Percentiles rank a stretch among this genome's conserved stretches.
Conservation (phyloP, 169 alveolate species). For the Cryptosporidium baileyi region DNA sequence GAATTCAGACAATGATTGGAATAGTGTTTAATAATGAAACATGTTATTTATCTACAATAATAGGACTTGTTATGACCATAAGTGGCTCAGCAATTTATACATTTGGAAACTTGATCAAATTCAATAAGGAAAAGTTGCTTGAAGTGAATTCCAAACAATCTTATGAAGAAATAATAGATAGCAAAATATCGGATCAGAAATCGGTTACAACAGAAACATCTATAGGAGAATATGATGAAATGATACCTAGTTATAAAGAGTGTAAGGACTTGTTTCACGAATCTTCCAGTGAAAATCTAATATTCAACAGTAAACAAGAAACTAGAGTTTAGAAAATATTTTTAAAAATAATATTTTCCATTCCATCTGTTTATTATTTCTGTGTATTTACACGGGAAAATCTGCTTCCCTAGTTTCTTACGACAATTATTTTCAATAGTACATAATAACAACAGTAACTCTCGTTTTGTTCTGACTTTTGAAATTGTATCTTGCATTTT, state of each 20-base stretch:
- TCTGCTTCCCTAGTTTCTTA: background rate
- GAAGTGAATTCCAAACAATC: too few species aligned
- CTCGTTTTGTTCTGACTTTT: constrained; percentile 8
- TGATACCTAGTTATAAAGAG: too few species aligned
- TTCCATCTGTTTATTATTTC: constrained; percentile 44
- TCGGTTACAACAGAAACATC: too few species aligned
- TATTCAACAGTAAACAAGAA: too few species aligned
- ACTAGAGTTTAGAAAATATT: too few species aligned
- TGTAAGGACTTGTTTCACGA: too few species aligned
- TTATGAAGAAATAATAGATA: too few species aligned
- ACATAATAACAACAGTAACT: constrained; percentile 16
- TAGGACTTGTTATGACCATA: constrained; percentile 33
- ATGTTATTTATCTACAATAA: background rate
- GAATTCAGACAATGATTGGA: constrained; percentile 34
- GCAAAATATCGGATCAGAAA: too few species aligned
- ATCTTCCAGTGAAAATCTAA: too few species aligned
- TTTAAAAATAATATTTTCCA: background rate
- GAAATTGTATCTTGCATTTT: background rate
- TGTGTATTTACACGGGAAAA: background rate
- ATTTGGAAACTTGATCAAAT: constrained; percentile 18
- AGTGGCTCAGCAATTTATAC: constrained; percentile 55
- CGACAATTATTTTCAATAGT: constrained; percentile 43
- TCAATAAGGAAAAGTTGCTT: too few species aligned
- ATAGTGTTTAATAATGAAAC: constrained; percentile 14
- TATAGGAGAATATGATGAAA: too few species aligned